A percentile compares a stretch with the other conserved stretches of the same genome.
phyloP scores from a whole-genome alignment of 345 rosid genomes.

The Gossypium longicalyx region DNA sequence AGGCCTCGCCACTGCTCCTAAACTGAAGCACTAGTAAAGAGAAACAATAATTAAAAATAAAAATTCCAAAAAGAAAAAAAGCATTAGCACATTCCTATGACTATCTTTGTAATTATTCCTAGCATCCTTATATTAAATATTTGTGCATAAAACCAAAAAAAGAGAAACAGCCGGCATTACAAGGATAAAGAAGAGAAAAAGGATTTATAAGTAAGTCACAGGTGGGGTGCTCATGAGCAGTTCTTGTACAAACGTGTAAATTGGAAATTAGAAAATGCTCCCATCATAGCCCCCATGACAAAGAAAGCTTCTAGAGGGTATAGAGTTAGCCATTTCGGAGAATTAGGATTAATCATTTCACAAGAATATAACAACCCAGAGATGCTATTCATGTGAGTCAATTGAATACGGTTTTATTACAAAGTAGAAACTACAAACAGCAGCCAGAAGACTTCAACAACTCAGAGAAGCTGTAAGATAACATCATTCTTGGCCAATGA shows the following conservation, averaged over 20 bases:
- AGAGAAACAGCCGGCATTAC: background rate
- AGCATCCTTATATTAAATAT: background rate
- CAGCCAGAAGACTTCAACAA: background rate
- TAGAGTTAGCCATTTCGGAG: background rate
- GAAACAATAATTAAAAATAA: slow-evolving; percentile 4
- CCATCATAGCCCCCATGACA: background rate
- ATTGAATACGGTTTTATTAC: background rate
- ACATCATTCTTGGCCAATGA: background rate
- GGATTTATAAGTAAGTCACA: background rate
- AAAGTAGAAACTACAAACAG: background rate
- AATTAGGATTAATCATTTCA: background rate
- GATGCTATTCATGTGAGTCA: background rate
- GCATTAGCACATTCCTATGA: background rate
- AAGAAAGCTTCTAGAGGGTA: background rate
- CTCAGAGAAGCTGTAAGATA: background rate
- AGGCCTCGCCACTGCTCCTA: slow-evolving; percentile 74
- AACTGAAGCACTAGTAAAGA: slow-evolving; percentile 71
- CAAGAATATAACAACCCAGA: background rate
- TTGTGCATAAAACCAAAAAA: background rate
- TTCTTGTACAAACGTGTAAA: background rate
- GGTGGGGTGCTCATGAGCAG: background rate
- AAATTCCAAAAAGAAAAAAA: background rate
- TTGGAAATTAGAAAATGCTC: background rate
- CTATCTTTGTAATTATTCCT: background rate
- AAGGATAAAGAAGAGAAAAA: background rate